A percentile compares a stretch with the other conserved stretches of the same genome.
These are phyloP conservation scores for Phalaenopsis equestris DNA, from an alignment of 106 monocot genomes.

Conservation along the genomic window DNA sequence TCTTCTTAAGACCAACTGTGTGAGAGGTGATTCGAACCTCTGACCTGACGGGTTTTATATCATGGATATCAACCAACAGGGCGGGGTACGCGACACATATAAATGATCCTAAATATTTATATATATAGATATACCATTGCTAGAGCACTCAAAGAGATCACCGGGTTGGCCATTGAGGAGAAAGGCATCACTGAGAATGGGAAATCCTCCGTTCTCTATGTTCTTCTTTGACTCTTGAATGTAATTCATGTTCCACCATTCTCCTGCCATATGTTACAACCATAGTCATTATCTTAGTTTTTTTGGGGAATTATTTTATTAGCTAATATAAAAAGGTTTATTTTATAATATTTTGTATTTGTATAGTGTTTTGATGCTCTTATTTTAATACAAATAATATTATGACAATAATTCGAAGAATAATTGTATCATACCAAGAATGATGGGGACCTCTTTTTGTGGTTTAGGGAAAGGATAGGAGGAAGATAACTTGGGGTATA, in stretches of 20 bases:
- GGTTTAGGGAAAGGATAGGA: constrained; percentile 11
- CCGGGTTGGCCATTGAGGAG: constrained; percentile 73
- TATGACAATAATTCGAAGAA: no score
- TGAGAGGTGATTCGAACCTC: no score
- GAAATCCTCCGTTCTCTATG: constrained; percentile 32
- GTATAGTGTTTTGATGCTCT: no score
- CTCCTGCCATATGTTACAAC: constrained; percentile 30
- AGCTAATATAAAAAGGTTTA: neutral
- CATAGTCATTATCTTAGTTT: no score
- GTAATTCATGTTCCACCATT: constrained; percentile 71
- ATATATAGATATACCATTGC: constrained; percentile 27
- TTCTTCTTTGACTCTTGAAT: constrained; percentile 29
- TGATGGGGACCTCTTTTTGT: constrained; percentile 12
- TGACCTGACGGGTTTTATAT: no score
- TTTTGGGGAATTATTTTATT: neutral
- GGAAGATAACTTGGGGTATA: neutral
- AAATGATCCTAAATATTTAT: no score
- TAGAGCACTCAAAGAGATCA: constrained; percentile 55
- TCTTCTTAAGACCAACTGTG: no score
- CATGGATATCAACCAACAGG: no score
- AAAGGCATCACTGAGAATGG: constrained; percentile 47
- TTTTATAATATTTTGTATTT: no score
- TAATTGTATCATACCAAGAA: neutral
- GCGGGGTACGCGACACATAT: no score
- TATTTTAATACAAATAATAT: neutral